Evolutionary conservation across 768 basidiomycete genomes (phyloP), one percentile per base, ranked within the genome.

Genomic region (button mushroom (Agaricus bisporus)): DNA sequence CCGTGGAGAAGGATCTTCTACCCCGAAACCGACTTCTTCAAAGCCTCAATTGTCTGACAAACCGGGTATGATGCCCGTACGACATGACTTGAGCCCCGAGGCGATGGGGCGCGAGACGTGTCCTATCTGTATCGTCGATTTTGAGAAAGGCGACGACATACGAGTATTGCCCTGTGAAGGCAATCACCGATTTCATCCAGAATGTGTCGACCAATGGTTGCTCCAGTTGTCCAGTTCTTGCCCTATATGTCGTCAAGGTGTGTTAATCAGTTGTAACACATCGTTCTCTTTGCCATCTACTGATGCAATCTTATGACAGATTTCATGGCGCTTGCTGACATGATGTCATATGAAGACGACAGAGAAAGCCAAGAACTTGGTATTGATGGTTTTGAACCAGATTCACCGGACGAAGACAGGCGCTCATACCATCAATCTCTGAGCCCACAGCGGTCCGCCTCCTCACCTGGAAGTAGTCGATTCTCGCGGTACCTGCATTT

Each of bases 61-160:
- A 5, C 52, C 37, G 10, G 15, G 57, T 15, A 48, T 18, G 35
- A 61, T 32, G 60, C 35, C 2, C 8, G 36, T 52, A 25, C 55
- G 61, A 22, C 70, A 73, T 51, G 75, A 78, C 36, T 66, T 80
- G 14, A 73, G 81, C 48, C 86, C 84, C 1, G 81, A 77, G 37
- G 76, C 79, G 12, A 89, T 91, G 35, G 88, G 88, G 4, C 79
- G 81, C 37, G 88, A 93, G 67, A 91, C 86, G 11, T 98, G 95
- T 70, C 94, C 95, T 4, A 98, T 98, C 56, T 98, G 95, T 67
- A 86, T 98, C 55, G 77, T 91, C 42, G 93, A 95, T 60, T 98
- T 98, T 61, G 89, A 94, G 66, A 87, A 90, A 56, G 95, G 93
- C 1, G 95, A 98, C 61, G 91, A 95, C 65, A 69, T 97, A 12